Evolutionary conservation across 208 protist genomes (phyloP).

Genomic region (Acanthamoeba sp.): DNA sequence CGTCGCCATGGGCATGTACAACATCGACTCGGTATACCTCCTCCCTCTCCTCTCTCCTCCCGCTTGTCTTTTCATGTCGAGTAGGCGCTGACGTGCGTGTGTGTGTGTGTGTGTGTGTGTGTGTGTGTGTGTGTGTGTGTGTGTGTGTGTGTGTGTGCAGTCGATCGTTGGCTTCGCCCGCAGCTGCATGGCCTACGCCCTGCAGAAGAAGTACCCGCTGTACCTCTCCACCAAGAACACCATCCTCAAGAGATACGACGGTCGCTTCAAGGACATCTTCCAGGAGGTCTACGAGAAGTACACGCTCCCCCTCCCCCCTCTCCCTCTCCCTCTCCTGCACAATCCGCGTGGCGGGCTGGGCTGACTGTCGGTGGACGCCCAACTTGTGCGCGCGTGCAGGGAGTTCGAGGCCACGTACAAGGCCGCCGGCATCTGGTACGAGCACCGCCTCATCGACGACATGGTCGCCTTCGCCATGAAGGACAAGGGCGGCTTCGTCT

Average conservation of each 20-base stretch:
- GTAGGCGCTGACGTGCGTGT: not conserved
- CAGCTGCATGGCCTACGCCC: conserved; percentile 96
- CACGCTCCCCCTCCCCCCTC: not conserved
- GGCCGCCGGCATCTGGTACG: conserved; percentile 61
- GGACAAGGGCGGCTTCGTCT: conserved; percentile 94
- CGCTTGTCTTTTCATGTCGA: not conserved
- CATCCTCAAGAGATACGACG: conserved; percentile 98
- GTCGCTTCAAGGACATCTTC: conserved; percentile 98
- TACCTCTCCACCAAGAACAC: conserved; percentile 98
- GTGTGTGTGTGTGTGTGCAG: conserved; percentile 76
- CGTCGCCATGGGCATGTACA: conserved; percentile 97
- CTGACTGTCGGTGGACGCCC: no score
- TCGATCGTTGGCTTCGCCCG: conserved; percentile 96
- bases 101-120: no score
- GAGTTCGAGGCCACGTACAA: conserved; percentile 69
- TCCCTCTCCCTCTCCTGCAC: not conserved
- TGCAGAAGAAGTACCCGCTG: conserved; percentile 94
- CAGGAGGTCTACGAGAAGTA: conserved; percentile 93
- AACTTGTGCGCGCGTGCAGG: no score
- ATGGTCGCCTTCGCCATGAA: conserved; percentile 94
- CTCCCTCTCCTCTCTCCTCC: not conserved
- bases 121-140: no score
- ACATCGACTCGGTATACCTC: conserved; percentile 91
- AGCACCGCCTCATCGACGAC: conserved; percentile 98
- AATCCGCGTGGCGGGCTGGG: no score